phyloP scores from a whole-genome alignment of 257 asterid species.

The Buddleja alternifolia region DNA sequence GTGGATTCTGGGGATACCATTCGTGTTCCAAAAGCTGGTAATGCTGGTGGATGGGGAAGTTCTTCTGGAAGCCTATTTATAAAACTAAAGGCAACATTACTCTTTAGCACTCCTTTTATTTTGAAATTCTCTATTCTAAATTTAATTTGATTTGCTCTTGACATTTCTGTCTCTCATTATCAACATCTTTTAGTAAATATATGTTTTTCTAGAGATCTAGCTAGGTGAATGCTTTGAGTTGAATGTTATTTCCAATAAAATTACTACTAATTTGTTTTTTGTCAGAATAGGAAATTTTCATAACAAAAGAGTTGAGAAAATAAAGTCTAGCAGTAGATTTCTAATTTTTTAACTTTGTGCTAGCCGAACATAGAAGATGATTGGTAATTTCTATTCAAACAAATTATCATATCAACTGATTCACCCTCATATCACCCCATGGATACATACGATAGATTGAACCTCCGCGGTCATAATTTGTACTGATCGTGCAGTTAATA shows the following conservation, averaged over 20 bases:
- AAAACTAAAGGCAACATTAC: slow-evolving; percentile 62
- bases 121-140: slow-evolving; percentile 12
- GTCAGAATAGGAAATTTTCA: background rate
- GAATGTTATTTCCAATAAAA: slow-evolving; percentile 3
- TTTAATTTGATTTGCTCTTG: slow-evolving; percentile 14
- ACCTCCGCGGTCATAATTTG: background rate
- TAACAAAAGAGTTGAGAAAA: background rate
- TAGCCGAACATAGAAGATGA: slow-evolving; percentile 10
- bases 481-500: background rate
- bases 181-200: background rate
- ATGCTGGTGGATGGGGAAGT: slow-evolving; percentile 69
- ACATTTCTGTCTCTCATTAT: slow-evolving; percentile 4
- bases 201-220: slow-evolving; percentile 5
- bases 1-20: slow-evolving; percentile 87
- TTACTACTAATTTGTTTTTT: background rate
- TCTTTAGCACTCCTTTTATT: slow-evolving; percentile 7
- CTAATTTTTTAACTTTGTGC: too few relatives aligned
- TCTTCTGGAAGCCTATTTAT: slow-evolving; percentile 72
- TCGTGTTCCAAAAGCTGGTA: slow-evolving; percentile 81
- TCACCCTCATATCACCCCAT: background rate
- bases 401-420: background rate
- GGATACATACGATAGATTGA: slow-evolving; percentile 4
- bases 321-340: too few relatives aligned
- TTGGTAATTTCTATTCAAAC: background rate
- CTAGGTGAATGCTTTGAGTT: slow-evolving; percentile 10